These are phyloP conservation scores for Lyophyllum shimeji DNA, from an alignment of 768 basidiomycete species.

Conservation along the genomic window DNA sequence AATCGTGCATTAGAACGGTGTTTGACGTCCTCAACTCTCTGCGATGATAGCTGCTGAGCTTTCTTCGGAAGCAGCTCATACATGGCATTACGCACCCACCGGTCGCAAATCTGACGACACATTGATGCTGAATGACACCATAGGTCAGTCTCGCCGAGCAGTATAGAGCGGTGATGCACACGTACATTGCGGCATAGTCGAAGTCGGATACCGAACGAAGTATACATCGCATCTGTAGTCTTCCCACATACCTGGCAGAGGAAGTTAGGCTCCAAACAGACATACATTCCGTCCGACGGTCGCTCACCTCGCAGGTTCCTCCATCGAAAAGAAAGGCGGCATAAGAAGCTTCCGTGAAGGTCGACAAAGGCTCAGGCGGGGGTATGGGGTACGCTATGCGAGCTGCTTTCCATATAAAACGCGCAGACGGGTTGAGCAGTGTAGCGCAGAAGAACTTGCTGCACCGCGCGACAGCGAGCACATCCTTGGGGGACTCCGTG, in stretches of 20 bases:
- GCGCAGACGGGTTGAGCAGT: conserved; percentile 42
- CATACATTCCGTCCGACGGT: no score
- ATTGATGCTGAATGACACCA: background rate
- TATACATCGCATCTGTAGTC: conserved; percentile 35
- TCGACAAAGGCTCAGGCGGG: conserved; percentile 24
- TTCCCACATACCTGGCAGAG: conserved; percentile 36
- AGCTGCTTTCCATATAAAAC: conserved; percentile 60
- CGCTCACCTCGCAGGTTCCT: conserved; percentile 57
- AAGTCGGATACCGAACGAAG: conserved; percentile 47
- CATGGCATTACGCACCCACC: conserved; percentile 4
- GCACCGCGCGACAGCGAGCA: conserved; percentile 59
- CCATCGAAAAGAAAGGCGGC: conserved; percentile 64
- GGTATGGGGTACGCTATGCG: conserved; percentile 30
- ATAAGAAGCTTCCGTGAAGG: conserved; percentile 56
- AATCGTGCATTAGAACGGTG: background rate
- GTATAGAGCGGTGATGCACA: background rate
- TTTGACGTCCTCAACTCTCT: background rate
- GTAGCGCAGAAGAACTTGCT: conserved; percentile 53
- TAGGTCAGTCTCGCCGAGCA: background rate
- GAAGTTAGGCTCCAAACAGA: background rate
- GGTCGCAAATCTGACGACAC: background rate
- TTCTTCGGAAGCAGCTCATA: background rate
- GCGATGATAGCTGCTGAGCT: background rate
- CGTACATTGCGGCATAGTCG: conserved; percentile 43
- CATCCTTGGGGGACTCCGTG: conserved; percentile 51